Evolutionary conservation across 2,329 filamentous ascomycete species (phyloP).

Genomic region (Phialophora chinensis): DNA sequence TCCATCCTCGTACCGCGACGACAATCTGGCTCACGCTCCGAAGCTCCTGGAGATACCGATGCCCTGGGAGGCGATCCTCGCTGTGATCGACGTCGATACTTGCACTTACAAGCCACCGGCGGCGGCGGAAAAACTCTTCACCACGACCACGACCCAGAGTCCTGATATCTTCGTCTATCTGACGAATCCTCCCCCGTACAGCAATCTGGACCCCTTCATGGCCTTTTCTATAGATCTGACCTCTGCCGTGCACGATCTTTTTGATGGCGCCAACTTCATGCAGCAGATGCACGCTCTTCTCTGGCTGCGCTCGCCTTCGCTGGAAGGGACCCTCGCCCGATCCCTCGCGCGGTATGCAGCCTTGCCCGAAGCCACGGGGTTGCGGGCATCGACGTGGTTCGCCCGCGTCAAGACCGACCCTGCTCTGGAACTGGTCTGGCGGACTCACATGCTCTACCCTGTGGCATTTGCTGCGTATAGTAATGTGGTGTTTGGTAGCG

Average conservation of each 20-base stretch:
- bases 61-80: conserved; percentile 32
- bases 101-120: conserved; percentile 26
- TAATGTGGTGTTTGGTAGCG: conserved; percentile 7
- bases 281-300: conserved; percentile 24
- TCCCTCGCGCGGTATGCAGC: conserved; percentile 16
- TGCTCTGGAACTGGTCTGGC: conserved; percentile 29
- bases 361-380: conserved; percentile 8
- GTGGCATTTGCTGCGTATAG: conserved; percentile 11
- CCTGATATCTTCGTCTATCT: conserved; percentile 34
- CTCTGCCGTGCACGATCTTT: conserved; percentile 18
- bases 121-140: conserved; percentile 30
- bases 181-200: conserved; percentile 31
- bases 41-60: conserved; percentile 26
- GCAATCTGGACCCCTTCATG: conserved; percentile 13
- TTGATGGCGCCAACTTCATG: conserved; percentile 23
- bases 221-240: conserved; percentile 26
- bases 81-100: conserved; percentile 28
- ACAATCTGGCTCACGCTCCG: conserved; percentile 11
- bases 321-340: conserved; percentile 28
- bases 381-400: not conserved
- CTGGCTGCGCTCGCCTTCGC: conserved; percentile 33
- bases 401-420: conserved; percentile 10
- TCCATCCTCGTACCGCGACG: conserved; percentile 17
- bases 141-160: conserved; percentile 28
- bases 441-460: conserved; percentile 32